Conservation (phyloP, 1,139 yeast species). For the Taiozyma sp. region DNA sequence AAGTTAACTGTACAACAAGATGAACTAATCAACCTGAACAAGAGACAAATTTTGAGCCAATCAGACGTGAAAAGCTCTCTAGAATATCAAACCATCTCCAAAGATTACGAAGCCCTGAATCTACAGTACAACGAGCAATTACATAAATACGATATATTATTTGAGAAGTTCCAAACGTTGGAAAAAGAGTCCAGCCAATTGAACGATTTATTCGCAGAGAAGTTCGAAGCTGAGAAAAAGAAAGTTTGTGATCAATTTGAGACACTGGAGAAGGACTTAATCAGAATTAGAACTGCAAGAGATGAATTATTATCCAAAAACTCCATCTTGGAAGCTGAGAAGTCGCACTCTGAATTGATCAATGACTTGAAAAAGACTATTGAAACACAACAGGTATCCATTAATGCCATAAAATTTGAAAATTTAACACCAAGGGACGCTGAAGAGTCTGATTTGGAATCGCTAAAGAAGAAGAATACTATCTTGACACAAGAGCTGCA, state of each 20-base stretch:
- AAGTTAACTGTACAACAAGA: slow-evolving; percentile 5
- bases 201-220: slow-evolving; percentile 36
- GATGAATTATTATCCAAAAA: slow-evolving; percentile 76
- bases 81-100: slow-evolving; percentile 8
- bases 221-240: slow-evolving; percentile 37
- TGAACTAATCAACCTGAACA: slow-evolving; percentile 3
- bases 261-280: slow-evolving; percentile 67
- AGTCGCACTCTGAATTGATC: slow-evolving; percentile 38
- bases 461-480: slow-evolving; percentile 44
- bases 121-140: slow-evolving; percentile 17
- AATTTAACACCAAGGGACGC: slow-evolving; percentile 16
- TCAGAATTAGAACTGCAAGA: slow-evolving; percentile 75
- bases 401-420: slow-evolving; percentile 37
- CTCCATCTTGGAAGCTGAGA: slow-evolving; percentile 53
- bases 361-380: slow-evolving; percentile 38
- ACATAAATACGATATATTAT: slow-evolving; percentile 14
- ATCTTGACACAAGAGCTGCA: slow-evolving; percentile 68
- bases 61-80: slow-evolving; percentile 6
- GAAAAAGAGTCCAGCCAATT: slow-evolving; percentile 34
- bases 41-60: not conserved
- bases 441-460: slow-evolving; percentile 32
- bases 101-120: slow-evolving; percentile 9
- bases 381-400: slow-evolving; percentile 39
- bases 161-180: slow-evolving; percentile 30
- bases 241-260: slow-evolving; percentile 41